Percentiles rank a stretch among this genome's conserved stretches.
These are phyloP conservation scores for Rosa multiflora DNA, from an alignment of 306 rosid genomes.

Conservation along the genomic window DNA sequence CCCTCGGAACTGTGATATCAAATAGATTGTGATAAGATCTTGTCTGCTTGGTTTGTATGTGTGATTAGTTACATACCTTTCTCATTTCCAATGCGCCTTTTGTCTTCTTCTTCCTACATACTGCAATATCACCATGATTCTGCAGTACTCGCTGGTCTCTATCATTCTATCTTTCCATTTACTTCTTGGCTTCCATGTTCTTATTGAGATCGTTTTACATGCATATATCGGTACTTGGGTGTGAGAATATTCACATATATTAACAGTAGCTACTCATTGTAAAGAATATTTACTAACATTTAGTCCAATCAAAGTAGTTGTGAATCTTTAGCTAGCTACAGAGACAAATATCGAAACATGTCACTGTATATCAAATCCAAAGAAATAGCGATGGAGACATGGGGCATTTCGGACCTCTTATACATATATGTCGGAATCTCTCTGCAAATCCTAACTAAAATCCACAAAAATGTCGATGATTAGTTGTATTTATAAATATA, in stretches of 20 bases:
- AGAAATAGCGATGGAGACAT: background rate
- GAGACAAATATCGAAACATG: background rate
- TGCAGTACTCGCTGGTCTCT: background rate
- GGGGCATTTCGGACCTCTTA: background rate
- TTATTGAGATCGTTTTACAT: background rate
- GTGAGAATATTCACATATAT: background rate
- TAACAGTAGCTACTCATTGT: background rate
- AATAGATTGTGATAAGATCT: conserved; percentile 40
- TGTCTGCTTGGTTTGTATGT: conserved; percentile 31
- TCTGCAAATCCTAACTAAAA: background rate
- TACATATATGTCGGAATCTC: conserved; percentile 3
- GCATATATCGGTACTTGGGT: background rate
- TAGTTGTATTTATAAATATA: background rate
- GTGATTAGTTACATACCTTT: background rate
- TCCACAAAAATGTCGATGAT: conserved; percentile 2
- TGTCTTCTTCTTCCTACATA: conserved; percentile 26
- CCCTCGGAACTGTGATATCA: background rate
- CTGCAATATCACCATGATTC: background rate
- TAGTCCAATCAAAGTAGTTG: background rate
- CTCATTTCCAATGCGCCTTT: background rate
- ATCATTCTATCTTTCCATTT: background rate
- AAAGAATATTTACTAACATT: background rate
- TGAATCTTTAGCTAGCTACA: background rate
- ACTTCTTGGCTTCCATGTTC: background rate
- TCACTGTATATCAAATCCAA: background rate